phyloP scores from a whole-genome alignment of 2,329 filamentous ascomycete genomes.

The Paracamarosporium sp. region DNA sequence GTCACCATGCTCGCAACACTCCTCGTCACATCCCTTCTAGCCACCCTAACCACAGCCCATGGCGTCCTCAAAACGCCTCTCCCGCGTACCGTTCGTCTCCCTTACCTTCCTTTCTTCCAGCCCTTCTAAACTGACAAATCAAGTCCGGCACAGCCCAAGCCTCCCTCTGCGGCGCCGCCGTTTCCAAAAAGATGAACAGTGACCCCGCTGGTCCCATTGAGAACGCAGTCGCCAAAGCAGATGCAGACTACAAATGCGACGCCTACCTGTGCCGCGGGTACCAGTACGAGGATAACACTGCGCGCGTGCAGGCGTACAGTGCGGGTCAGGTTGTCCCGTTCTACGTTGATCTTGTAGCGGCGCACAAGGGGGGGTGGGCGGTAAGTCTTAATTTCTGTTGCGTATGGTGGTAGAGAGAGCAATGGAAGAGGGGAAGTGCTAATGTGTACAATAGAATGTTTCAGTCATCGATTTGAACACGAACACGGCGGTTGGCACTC shows the following conservation, averaged over 20 bases:
- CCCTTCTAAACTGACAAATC: not conserved
- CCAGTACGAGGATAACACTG: constrained; percentile 60
- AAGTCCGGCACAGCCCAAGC: constrained; percentile 1
- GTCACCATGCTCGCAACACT: not conserved
- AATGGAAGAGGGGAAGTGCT: not conserved
- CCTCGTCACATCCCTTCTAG: not conserved
- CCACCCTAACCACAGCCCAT: not conserved
- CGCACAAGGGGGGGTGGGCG: constrained; percentile 55
- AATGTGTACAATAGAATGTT: constrained; percentile 56
- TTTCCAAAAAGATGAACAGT: not conserved
- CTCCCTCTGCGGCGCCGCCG: not conserved
- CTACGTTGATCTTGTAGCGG: constrained; percentile 51
- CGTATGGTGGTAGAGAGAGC: no score
- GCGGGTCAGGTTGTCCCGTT: constrained; percentile 50
- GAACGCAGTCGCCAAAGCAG: not conserved
- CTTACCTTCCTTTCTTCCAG: not conserved
- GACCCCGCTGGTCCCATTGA: constrained; percentile 7
- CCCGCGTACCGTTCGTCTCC: not conserved
- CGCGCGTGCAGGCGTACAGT: constrained; percentile 56
- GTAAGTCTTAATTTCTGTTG: not conserved
- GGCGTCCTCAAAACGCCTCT: not conserved
- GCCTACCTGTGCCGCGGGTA: constrained; percentile 61
- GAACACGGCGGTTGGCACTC: constrained; percentile 54
- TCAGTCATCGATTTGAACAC: constrained; percentile 59
- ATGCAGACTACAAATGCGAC: constrained; percentile 44